Evolutionary conservation across 176 grass and related monocot species (phyloP).

Genomic region (Musa schizocarpa): DNA sequence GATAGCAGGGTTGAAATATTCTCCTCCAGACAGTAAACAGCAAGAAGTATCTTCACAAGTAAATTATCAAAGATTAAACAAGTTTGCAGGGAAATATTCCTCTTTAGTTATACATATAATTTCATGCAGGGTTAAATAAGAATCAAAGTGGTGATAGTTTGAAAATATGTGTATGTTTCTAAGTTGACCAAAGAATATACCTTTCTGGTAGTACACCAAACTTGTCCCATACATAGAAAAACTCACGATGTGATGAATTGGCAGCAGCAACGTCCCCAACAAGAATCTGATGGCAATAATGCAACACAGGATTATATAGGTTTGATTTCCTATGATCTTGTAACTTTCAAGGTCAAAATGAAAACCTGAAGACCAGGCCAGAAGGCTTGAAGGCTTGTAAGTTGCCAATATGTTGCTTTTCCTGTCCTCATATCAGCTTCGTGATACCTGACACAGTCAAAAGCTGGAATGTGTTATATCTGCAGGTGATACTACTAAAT

Average conservation of each 20-base stretch:
- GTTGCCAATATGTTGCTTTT: slow-evolving; percentile 95
- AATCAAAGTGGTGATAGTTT: background rate
- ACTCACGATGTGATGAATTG: slow-evolving; percentile 91
- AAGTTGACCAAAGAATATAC: slow-evolving; percentile 25
- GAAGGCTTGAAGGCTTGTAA: slow-evolving; percentile 97
- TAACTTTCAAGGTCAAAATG: background rate
- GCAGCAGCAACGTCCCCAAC: slow-evolving; percentile 85
- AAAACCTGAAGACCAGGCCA: slow-evolving; percentile 98
- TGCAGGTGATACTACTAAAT: background rate
- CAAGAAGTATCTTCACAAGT: background rate
- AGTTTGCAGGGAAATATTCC: background rate
- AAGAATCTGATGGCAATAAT: slow-evolving; percentile 55
- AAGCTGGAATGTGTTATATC: background rate
- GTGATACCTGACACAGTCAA: slow-evolving; percentile 56
- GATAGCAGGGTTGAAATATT: background rate
- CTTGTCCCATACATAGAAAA: slow-evolving; percentile 85
- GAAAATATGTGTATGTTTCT: background rate
- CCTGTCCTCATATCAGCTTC: slow-evolving; percentile 96
- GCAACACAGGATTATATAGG: slow-evolving; percentile 18
- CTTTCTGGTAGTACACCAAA: slow-evolving; percentile 95
- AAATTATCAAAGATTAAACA: background rate
- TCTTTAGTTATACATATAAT: background rate
- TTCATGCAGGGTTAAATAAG: background rate
- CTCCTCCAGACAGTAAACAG: background rate
- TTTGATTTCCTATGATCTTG: slow-evolving; percentile 9